Percentiles rank a stretch among this genome's conserved stretches.
Evolutionary conservation across 2,329 filamentous ascomycete genomes (phyloP).

Genomic region (Neodidymelliopsis sp.): DNA sequence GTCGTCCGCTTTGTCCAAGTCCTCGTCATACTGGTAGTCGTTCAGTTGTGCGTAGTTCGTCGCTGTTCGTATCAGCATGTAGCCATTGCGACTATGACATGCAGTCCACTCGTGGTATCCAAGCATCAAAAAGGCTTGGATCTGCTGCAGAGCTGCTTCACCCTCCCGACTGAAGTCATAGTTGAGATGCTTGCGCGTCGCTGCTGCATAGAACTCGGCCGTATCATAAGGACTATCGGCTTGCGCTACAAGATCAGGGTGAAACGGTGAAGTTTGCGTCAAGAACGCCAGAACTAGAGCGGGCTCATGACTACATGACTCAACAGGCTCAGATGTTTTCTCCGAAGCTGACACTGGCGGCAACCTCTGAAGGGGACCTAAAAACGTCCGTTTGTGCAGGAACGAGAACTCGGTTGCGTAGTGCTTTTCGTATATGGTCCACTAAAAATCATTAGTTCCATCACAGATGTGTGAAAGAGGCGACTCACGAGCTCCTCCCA

Average conservation of each 20-base stretch:
- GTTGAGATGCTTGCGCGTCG: slow-evolving; percentile 59
- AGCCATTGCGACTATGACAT: slow-evolving; percentile 67
- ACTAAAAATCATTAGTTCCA: slow-evolving; percentile 44
- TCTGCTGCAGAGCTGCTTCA: slow-evolving; percentile 65
- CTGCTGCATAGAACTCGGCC: slow-evolving; percentile 70
- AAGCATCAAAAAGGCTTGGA: slow-evolving; percentile 74
- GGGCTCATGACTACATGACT: slow-evolving; percentile 56
- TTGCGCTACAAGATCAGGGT: slow-evolving; percentile 57
- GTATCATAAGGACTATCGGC: slow-evolving; percentile 21
- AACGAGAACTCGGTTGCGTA: slow-evolving; percentile 77
- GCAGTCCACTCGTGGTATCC: slow-evolving; percentile 76
- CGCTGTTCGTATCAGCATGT: slow-evolving; percentile 68
- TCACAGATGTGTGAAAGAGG: background rate
- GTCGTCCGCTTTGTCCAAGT: slow-evolving; percentile 34
- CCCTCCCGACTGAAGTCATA: slow-evolving; percentile 13
- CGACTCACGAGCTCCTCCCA: slow-evolving; percentile 68
- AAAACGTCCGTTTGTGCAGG: slow-evolving; percentile 70
- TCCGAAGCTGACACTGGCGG: slow-evolving; percentile 46
- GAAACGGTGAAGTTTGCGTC: slow-evolving; percentile 73
- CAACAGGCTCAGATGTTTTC: slow-evolving; percentile 14
- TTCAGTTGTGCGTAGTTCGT: slow-evolving; percentile 63
- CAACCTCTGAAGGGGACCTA: slow-evolving; percentile 43
- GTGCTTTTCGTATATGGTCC: slow-evolving; percentile 74
- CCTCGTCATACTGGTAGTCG: slow-evolving; percentile 39
- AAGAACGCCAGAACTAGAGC: slow-evolving; percentile 71